Evolutionary conservation across 768 basidiomycete species (phyloP).

Genomic region (Lactifluus piperatus): DNA sequence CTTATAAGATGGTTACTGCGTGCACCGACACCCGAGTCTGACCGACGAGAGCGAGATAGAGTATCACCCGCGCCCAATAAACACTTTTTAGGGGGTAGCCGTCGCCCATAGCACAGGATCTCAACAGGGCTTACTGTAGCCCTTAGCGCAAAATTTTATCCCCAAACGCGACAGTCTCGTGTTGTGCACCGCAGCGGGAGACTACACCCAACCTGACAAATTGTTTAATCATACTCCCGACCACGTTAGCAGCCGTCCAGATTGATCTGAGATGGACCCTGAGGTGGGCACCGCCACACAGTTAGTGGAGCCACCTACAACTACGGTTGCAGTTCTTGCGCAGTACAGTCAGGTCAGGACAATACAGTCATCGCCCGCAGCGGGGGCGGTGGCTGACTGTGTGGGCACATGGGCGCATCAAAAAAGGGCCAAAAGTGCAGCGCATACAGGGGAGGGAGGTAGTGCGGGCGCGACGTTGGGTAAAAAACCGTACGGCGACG

Average conservation of each 20-base stretch:
- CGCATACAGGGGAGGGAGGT: too few relatives aligned
- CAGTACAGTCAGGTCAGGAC: neutral
- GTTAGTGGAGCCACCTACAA: neutral
- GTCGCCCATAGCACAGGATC: neutral
- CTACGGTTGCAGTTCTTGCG: neutral
- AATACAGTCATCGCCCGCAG: neutral
- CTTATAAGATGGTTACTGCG: neutral
- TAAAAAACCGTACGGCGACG: too few relatives aligned
- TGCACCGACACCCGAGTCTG: too few relatives aligned
- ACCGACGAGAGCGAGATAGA: too few relatives aligned
- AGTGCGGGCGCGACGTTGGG: too few relatives aligned
- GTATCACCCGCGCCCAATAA: slow-evolving; percentile 1
- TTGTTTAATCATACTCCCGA: too few relatives aligned
- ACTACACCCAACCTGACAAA: too few relatives aligned
- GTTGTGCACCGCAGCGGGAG: too few relatives aligned
- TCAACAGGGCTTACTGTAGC: too few relatives aligned
- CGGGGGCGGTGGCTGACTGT: neutral
- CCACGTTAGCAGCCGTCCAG: too few relatives aligned
- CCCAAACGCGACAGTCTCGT: neutral
- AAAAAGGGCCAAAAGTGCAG: neutral
- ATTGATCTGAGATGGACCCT: neutral
- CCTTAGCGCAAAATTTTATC: neutral
- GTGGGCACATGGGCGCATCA: neutral
- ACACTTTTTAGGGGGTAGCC: neutral
- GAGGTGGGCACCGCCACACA: neutral